Evolutionary conservation across 2,329 filamentous ascomycete species (phyloP).

Genomic region (Alternaria postmessia): DNA sequence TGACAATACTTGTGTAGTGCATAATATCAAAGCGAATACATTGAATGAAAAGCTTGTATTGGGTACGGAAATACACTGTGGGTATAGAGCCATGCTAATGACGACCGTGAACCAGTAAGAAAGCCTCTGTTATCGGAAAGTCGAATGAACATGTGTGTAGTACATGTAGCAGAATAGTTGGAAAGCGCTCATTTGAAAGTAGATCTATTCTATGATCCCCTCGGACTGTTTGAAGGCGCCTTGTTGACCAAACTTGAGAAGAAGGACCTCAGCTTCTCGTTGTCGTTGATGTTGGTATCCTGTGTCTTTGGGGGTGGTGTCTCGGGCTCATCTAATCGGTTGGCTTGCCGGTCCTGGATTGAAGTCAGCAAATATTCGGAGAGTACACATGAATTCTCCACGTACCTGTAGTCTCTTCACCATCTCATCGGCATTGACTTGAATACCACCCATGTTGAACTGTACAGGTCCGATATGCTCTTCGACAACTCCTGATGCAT

Average conservation of each 20-base stretch:
- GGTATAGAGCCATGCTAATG: slow-evolving; percentile 34
- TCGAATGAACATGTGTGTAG: slow-evolving; percentile 3
- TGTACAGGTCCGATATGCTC: slow-evolving; percentile 89
- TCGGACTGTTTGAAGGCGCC: slow-evolving; percentile 36
- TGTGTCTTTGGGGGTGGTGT: slow-evolving; percentile 34
- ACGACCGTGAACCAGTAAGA: slow-evolving; percentile 13
- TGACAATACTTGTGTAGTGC: background rate
- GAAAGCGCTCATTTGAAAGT: background rate
- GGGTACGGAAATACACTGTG: slow-evolving; percentile 26
- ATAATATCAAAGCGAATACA: background rate
- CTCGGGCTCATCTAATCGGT: slow-evolving; percentile 38
- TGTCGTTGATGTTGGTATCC: slow-evolving; percentile 47
- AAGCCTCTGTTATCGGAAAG: slow-evolving; percentile 5
- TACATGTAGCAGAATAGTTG: background rate
- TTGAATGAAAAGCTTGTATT: slow-evolving; percentile 12
- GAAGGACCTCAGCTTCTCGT: slow-evolving; percentile 52
- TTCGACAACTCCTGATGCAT: slow-evolving; percentile 50
- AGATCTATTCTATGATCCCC: slow-evolving; percentile 19
- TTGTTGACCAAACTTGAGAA: slow-evolving; percentile 51
- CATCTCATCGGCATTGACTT: slow-evolving; percentile 95
- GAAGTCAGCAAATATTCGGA: slow-evolving; percentile 17
- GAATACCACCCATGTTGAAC: slow-evolving; percentile 98
- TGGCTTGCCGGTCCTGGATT: slow-evolving; percentile 50
- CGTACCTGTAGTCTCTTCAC: slow-evolving; percentile 81
- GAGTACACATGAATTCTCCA: background rate